Percentiles rank a stretch among this genome's conserved stretches.
Evolutionary conservation across 768 basidiomycete genomes (phyloP).

Genomic region (Coprinellus aureogranulatus): DNA sequence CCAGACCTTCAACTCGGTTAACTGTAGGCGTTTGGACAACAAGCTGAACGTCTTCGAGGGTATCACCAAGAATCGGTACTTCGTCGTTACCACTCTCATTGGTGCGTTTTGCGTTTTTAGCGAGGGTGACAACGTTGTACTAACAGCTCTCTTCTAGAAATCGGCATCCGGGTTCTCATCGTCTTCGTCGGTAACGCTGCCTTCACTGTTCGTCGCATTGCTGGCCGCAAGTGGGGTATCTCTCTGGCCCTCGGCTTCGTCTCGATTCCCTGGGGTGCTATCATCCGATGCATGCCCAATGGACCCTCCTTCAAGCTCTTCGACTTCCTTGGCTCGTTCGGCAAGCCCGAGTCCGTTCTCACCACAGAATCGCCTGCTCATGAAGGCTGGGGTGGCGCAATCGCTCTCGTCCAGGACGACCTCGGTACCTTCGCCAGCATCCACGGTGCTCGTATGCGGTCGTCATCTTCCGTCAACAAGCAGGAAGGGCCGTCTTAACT

Average conservation of each 20-base stretch:
- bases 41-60: constrained; percentile 89
- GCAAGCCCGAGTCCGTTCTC: constrained; percentile 65
- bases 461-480: constrained; percentile 82
- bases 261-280: constrained; percentile 82
- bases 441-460: constrained; percentile 84
- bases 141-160: constrained; percentile 49
- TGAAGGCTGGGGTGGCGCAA: constrained; percentile 74
- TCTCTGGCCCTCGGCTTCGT: constrained; percentile 83
- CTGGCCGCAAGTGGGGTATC: constrained; percentile 89
- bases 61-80: constrained; percentile 75
- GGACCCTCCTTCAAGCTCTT: constrained; percentile 65
- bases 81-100: constrained; percentile 78
- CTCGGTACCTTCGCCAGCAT: constrained; percentile 77
- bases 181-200: constrained; percentile 90
- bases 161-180: constrained; percentile 81
- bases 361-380: constrained; percentile 51
- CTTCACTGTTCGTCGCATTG: constrained; percentile 80
- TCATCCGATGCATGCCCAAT: constrained; percentile 81
- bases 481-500: constrained; percentile 53
- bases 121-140: neutral
- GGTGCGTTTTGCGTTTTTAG: constrained; percentile 47
- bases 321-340: constrained; percentile 52
- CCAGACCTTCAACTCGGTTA: constrained; percentile 95
- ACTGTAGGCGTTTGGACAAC: constrained; percentile 83
- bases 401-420: constrained; percentile 82